A percentile compares a stretch with the other conserved stretches of the same genome.
phyloP scores from a whole-genome alignment of 768 basidiomycete genomes.

The Lyophyllum semitale region DNA sequence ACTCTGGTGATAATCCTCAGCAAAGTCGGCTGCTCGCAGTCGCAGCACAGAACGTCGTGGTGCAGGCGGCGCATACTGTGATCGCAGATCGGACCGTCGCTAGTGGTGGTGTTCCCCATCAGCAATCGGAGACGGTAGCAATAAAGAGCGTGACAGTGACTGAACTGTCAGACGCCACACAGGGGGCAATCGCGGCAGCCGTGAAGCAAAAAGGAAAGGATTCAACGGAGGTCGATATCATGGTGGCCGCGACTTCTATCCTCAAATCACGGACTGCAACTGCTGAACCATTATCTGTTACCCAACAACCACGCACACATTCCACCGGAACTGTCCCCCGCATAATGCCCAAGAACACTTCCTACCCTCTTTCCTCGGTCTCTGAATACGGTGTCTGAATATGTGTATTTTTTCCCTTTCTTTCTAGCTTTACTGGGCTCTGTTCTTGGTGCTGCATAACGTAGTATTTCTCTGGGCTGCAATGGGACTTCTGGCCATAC shows the following conservation, averaged over 20 bases:
- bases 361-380: slow-evolving; percentile 37
- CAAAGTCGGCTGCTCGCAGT: slow-evolving; percentile 65
- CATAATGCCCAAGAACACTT: slow-evolving; percentile 19
- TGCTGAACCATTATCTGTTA: slow-evolving; percentile 17
- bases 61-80: slow-evolving; percentile 76
- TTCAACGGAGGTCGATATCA: slow-evolving; percentile 80
- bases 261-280: slow-evolving; percentile 43
- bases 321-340: slow-evolving; percentile 21
- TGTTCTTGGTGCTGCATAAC: slow-evolving; percentile 26
- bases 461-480: slow-evolving; percentile 28
- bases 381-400: slow-evolving; percentile 42
- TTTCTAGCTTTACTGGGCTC: slow-evolving; percentile 25
- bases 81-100: slow-evolving; percentile 49
- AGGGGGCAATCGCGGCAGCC: slow-evolving; percentile 77
- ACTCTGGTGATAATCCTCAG: slow-evolving; percentile 49
- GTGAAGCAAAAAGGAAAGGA: slow-evolving; percentile 73
- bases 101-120: slow-evolving; percentile 36
- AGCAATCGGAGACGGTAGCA: slow-evolving; percentile 40
- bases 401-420: slow-evolving; percentile 19
- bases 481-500: slow-evolving; percentile 28
- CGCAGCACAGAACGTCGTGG: slow-evolving; percentile 80
- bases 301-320: slow-evolving; percentile 20
- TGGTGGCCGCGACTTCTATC: slow-evolving; percentile 66
- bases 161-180: slow-evolving; percentile 54
- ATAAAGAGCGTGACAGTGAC: slow-evolving; percentile 53